Percentiles rank a stretch among this genome's conserved stretches.
Conservation (phyloP, 2,329 filamentous ascomycete species). For the Paraphoma sp. region DNA sequence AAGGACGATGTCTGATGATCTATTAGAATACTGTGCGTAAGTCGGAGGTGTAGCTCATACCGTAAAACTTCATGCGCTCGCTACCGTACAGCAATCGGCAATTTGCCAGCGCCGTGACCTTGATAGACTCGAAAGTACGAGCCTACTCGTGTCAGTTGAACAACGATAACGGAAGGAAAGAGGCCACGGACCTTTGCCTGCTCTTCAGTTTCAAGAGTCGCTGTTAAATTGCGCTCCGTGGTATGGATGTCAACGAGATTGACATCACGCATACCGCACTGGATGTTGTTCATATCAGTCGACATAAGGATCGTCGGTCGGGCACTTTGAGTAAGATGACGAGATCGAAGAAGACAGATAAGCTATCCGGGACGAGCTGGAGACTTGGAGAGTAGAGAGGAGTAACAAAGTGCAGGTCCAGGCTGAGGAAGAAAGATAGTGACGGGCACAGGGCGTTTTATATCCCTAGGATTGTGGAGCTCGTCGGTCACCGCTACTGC, state of each 20-base stretch:
- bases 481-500: neutral
- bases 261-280: neutral
- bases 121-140: slow-evolving; percentile 53
- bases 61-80: slow-evolving; percentile 32
- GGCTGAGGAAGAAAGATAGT: neutral
- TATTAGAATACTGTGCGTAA: rapidly evolving
- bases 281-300: neutral
- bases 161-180: neutral
- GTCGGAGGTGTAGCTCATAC: slow-evolving; percentile 4
- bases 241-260: neutral
- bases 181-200: neutral
- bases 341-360: no score
- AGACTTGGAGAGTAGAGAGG: neutral
- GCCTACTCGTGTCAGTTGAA: slow-evolving; percentile 58
- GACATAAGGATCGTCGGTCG: neutral
- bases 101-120: slow-evolving; percentile 23
- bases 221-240: neutral
- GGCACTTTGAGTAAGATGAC: neutral
- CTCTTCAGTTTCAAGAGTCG: neutral
- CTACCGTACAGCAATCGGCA: slow-evolving; percentile 38
- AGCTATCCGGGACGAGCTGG: neutral
- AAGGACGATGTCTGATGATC: slow-evolving; percentile 26
- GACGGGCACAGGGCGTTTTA: neutral
- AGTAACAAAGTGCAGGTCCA: no score
- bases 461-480: neutral